Base-by-base conservation (phyloP, 305 asterid species). In the Rubia peregrina region DNA sequence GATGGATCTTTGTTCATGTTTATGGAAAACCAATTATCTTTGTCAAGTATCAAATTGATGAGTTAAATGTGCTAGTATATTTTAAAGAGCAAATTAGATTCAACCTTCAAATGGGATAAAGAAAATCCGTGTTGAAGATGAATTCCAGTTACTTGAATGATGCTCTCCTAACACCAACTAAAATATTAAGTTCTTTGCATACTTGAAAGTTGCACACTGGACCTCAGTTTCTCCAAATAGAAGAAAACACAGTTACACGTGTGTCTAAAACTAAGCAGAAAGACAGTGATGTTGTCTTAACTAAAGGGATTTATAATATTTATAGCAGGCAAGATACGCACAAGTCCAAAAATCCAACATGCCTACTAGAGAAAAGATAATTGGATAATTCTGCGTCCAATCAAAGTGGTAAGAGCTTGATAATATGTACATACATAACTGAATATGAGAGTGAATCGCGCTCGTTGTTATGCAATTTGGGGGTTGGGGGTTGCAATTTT, bases 21-120 rank as follows among this genome's bases (percentile, higher is more conserved):
- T 82, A 63, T 87, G 89, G 90, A 59, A 66, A 13, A 69, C 78
- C 73, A 88, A n/a, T n/a, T n/a, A n/a, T n/a, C n/a, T n/a, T n/a
- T n/a, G n/a, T n/a, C n/a, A n/a, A n/a, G n/a, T n/a, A n/a, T n/a
- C n/a, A n/a, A n/a, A n/a, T n/a, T n/a, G n/a, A n/a, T n/a, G n/a
- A n/a, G n/a, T n/a, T n/a, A n/a, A n/a, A n/a, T n/a, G n/a, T 76
- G 74, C 85, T 91, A 19, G 89, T 85, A 82, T 79, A 92, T 87
- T 61, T 76, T 91, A 56, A 87, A 89, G 80, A 90, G 89, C 56
- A 81, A 84, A 5, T 33, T 75, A 48, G 71, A 73, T 66, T 87
- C 91, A 21, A 22, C 80, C 0, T 65, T 68, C 51, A 76, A 65
- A 72, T 77, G 90, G 84, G 84, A 67, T 21, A 80, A 75, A 74